Evolutionary conservation across 2,329 filamentous ascomycete genomes (phyloP).

Genomic region (Colletotrichum sp.): DNA sequence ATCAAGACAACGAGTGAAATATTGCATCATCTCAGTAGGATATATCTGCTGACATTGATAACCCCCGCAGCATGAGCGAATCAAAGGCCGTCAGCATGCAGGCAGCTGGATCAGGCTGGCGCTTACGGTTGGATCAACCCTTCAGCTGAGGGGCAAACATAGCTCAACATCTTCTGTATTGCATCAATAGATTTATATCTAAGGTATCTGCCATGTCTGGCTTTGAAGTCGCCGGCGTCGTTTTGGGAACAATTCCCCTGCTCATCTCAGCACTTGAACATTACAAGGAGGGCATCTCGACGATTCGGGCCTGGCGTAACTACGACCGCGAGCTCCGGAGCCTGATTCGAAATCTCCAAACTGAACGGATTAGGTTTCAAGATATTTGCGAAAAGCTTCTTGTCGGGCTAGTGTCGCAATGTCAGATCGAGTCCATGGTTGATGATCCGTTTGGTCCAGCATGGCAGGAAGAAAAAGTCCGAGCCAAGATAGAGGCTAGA

Average conservation of each 20-base stretch:
- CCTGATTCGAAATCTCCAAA: slow-evolving; percentile 27
- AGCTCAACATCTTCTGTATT: too few species aligned
- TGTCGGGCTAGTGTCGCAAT: slow-evolving; percentile 24
- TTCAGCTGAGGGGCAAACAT: neutral
- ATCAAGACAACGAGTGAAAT: too few species aligned
- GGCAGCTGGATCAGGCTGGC: neutral
- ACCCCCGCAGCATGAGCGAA: neutral
- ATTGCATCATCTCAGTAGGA: too few species aligned
- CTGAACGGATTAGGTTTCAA: slow-evolving; percentile 28
- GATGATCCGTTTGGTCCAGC: slow-evolving; percentile 28
- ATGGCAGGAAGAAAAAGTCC: slow-evolving; percentile 29
- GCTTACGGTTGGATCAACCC: accelerated
- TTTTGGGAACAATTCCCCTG: too few species aligned
- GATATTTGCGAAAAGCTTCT: slow-evolving; percentile 36
- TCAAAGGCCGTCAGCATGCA: neutral
- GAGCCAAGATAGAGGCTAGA: slow-evolving; percentile 24
- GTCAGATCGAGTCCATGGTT: slow-evolving; percentile 33
- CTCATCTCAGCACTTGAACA: too few species aligned
- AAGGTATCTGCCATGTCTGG: too few species aligned
- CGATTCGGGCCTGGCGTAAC: slow-evolving; percentile 17
- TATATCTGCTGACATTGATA: too few species aligned
- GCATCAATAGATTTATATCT: too few species aligned
- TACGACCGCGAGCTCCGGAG: slow-evolving; percentile 26
- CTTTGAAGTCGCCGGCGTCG: too few species aligned
- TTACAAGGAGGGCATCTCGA: slow-evolving; percentile 25